A percentile compares a stretch with the other conserved stretches of the same genome.
Evolutionary conservation across 306 rosid genomes (phyloP).

Genomic region (Sphenostylis stenocarpa): DNA sequence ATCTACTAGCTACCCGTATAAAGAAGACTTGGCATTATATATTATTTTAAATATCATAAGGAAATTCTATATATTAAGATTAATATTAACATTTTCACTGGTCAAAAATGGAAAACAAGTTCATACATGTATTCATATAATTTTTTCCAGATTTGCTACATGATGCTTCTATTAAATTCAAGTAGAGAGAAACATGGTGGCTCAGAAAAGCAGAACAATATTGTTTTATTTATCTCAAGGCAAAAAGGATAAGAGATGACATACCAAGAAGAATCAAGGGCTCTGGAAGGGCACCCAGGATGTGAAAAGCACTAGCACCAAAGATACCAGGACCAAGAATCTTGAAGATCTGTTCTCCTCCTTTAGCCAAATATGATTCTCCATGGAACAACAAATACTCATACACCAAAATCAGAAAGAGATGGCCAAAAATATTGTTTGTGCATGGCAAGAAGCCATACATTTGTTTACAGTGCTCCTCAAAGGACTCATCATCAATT

Average conservation of each 20-base stretch:
- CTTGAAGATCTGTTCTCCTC: constrained; percentile 52
- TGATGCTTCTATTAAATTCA: too few relatives aligned
- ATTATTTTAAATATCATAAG: too few relatives aligned
- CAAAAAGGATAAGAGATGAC: background rate
- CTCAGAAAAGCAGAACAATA: background rate
- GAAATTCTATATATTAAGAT: background rate
- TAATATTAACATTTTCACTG: background rate
- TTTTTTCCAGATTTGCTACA: background rate
- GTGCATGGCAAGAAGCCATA: constrained; percentile 61
- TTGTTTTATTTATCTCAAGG: background rate
- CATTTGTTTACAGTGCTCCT: constrained; percentile 40
- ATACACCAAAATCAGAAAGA: constrained; percentile 49
- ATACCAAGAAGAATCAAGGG: constrained; percentile 50
- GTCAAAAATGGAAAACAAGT: too few relatives aligned
- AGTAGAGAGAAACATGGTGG: background rate
- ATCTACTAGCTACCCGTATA: too few relatives aligned
- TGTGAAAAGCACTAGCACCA: constrained; percentile 51
- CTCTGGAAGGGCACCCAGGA: constrained; percentile 57
- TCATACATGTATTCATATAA: background rate
- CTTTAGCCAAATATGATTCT: constrained; percentile 45
- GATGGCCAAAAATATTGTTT: constrained; percentile 36
- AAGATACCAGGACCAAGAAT: constrained; percentile 60
- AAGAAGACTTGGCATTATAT: too few relatives aligned
- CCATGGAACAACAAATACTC: constrained; percentile 52
- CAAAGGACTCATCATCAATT: background rate